Base-by-base conservation (phyloP, 1,284 basidiomycete species). In the Ceratobasidium papillatum region DNA sequence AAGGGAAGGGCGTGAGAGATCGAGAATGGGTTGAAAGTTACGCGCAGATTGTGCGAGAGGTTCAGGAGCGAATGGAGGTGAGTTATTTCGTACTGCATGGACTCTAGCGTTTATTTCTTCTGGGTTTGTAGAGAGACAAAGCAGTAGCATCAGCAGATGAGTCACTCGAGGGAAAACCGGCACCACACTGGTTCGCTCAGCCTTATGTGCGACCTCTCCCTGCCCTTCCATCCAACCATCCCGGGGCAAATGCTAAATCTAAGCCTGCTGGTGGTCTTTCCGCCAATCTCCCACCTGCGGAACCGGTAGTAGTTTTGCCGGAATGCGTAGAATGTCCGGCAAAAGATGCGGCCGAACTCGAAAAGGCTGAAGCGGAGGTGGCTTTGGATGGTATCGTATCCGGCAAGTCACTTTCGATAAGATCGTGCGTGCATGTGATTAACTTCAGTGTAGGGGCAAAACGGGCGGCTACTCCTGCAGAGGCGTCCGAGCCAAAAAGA, bases 151-250 rank as follows among this genome's bases (percentile, higher is more conserved):
- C 80, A 30, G 56, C 49, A 77, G 81, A 59, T 78, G 80, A 2
- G 51, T 49, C 52, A 3, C 80, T 81, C 2, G 81, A 84, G 0
- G 83, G 83, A 52, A 85, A 86, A 61, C 81, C 88, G 0, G 85
- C 96, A 25, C 95, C 95, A 0, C 89, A 91, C 78, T 96, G 94
- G 93, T 84, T 94, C 12, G 89, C 90, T 9, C 95, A 98, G 81
- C 95, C 95, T 0, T 94, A 95, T 80, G 90, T 94, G 80, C 85
- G 94, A 22, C 87, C 90, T 1, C 75, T 79, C 38, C 81, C 82
- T 27, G 14, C 54, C 7, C 69, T 69, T 14, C 32, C 76, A 9
- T 25, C 66, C 4, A 27, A 43, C 22, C 25, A 19, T 1, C 49
- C 30, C 19, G 34, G 3, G 22, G 58, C 52, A 54, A 19, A 19